phyloP scores from a whole-genome alignment of 805 yeast genomes.

The Ogataea methanolica region DNA sequence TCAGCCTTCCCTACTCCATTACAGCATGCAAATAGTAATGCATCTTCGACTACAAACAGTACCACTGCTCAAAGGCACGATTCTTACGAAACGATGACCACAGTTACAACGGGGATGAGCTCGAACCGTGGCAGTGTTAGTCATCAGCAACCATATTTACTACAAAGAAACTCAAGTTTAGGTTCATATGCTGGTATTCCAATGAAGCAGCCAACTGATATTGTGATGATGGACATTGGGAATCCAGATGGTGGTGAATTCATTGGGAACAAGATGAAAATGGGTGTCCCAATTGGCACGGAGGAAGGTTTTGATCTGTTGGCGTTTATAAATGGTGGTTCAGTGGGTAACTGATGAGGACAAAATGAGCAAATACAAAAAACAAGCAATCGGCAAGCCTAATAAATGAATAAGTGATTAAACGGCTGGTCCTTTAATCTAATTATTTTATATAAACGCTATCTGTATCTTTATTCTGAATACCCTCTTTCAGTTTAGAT shows the following conservation, averaged over 20 bases:
- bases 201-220: neutral
- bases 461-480: too few relatives aligned
- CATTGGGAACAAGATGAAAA: neutral
- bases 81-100: conserved; percentile 1
- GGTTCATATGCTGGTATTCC: neutral
- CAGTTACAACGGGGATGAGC: conserved; percentile 1
- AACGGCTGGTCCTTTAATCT: too few relatives aligned
- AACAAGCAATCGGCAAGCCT: too few relatives aligned
- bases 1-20: neutral
- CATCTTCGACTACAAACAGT: neutral
- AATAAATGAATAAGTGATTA: too few relatives aligned
- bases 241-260: neutral
- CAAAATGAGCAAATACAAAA: too few relatives aligned
- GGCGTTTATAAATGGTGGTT: conserved; percentile 15
- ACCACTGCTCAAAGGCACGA: neutral
- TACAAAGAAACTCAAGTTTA: neutral
- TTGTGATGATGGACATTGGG: neutral
- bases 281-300: conserved; percentile 1
- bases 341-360: neutral
- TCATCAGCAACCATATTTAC: too few relatives aligned
- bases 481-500: too few relatives aligned
- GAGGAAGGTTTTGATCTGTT: conserved; percentile 13
- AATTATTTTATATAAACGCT: too few relatives aligned
- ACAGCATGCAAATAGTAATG: neutral
- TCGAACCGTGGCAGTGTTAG: neutral